Conservation (phyloP, 2,329 filamentous ascomycete species). For the Aspergillus sp. region DNA sequence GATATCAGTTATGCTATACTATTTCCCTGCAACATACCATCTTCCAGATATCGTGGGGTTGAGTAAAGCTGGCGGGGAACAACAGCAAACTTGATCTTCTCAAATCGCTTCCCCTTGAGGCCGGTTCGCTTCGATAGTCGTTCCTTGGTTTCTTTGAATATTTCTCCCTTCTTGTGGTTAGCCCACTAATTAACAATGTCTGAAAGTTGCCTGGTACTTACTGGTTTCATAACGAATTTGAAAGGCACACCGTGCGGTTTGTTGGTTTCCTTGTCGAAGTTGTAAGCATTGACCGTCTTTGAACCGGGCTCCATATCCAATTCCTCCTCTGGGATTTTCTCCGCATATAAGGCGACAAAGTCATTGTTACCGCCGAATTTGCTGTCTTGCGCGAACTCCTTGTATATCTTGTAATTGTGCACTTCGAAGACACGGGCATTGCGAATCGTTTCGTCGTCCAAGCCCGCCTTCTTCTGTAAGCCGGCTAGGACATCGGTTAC, state of each 20-base stretch:
- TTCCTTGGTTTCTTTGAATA: slow-evolving; percentile 89
- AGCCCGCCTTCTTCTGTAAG: slow-evolving; percentile 75
- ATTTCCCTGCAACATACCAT: slow-evolving; percentile 62
- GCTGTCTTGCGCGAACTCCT: slow-evolving; percentile 69
- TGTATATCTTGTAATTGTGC: slow-evolving; percentile 79
- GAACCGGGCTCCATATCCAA: slow-evolving; percentile 61
- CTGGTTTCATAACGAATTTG: slow-evolving; percentile 80
- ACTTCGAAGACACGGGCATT: slow-evolving; percentile 80
- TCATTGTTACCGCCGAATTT: slow-evolving; percentile 82
- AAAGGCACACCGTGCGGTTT: slow-evolving; percentile 89
- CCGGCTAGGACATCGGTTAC: slow-evolving; percentile 75
- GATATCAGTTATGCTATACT: neutral
- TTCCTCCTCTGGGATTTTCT: slow-evolving; percentile 74
- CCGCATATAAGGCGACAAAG: slow-evolving; percentile 77
- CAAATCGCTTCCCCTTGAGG: slow-evolving; percentile 95
- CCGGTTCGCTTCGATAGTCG: slow-evolving; percentile 89
- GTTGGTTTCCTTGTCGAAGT: slow-evolving; percentile 86
- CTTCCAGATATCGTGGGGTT: slow-evolving; percentile 78
- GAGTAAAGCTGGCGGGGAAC: slow-evolving; percentile 70
- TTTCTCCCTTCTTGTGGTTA: slow-evolving; percentile 63
- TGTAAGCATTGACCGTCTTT: slow-evolving; percentile 75
- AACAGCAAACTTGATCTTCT: slow-evolving; percentile 96
- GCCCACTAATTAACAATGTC: neutral
- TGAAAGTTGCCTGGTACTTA: slow-evolving; percentile 43
- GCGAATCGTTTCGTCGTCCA: slow-evolving; percentile 72